Evolutionary conservation across 2,329 filamentous ascomycete species (phyloP).

Genomic region (Beauveria varroae): DNA sequence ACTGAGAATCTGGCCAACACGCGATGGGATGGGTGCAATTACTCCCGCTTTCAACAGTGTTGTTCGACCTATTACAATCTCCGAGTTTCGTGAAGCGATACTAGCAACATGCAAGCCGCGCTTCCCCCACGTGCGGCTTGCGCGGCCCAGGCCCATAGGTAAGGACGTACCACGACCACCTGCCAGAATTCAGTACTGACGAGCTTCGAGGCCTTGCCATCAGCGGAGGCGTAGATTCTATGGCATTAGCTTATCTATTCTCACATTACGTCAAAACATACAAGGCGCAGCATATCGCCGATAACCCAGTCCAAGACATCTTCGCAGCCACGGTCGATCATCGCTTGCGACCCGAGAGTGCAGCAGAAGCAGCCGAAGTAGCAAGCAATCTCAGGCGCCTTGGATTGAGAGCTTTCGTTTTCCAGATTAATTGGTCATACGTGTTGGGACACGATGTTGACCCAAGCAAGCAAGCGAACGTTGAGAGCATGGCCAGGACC

Average conservation of each 20-base stretch:
- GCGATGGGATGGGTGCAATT: constrained; percentile 26
- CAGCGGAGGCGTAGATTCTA: constrained; percentile 95
- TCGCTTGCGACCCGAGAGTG: constrained; percentile 43
- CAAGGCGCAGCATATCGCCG: constrained; percentile 32
- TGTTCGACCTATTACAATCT: constrained; percentile 28
- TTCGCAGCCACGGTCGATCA: constrained; percentile 51
- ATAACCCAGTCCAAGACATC: constrained; percentile 36
- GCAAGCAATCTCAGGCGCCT: constrained; percentile 29
- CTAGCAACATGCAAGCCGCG: constrained; percentile 41
- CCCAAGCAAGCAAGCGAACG: constrained; percentile 42
- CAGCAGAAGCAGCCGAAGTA: constrained; percentile 44
- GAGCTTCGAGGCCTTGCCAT: constrained; percentile 59
- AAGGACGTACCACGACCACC: constrained; percentile 13
- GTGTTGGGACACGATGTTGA: constrained; percentile 23
- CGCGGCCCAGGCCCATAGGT: constrained; percentile 35
- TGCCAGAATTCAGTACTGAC: not conserved
- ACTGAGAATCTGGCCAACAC: not conserved
- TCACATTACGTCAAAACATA: constrained; percentile 33
- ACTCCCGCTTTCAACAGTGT: constrained; percentile 29
- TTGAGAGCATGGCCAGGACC: constrained; percentile 70
- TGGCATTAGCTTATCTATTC: constrained; percentile 80
- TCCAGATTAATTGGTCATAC: constrained; percentile 40
- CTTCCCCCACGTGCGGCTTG: constrained; percentile 34
- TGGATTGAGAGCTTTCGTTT: constrained; percentile 21
- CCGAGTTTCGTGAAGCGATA: constrained; percentile 40